phyloP scores from a whole-genome alignment of 1,139 yeast genomes.

The Candida neerlandica region DNA sequence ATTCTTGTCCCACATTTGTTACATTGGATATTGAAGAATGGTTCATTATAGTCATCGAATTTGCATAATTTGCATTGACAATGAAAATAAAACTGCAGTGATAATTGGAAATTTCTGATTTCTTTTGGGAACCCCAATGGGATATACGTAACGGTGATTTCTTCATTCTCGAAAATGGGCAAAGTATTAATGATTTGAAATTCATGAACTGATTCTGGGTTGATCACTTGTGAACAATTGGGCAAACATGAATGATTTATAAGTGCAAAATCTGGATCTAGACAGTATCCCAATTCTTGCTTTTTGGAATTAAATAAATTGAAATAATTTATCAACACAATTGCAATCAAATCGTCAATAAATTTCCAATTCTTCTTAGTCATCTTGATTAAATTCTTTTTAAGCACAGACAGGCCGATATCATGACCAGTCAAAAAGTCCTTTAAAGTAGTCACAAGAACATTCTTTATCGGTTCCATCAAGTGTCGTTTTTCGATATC shows the following conservation, averaged over 20 bases:
- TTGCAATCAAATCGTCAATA: conserved; percentile 13
- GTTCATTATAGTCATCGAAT: conserved; percentile 17
- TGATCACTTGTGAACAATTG: conserved; percentile 27
- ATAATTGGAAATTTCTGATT: conserved; percentile 11
- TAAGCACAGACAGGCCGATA: conserved; percentile 7
- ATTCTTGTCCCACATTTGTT: conserved; percentile 18
- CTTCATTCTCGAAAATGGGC: conserved; percentile 23
- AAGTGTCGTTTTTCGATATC: conserved; percentile 9
- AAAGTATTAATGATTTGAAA: conserved; percentile 19
- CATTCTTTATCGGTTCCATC: conserved; percentile 8
- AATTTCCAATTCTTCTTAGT: conserved; percentile 15
- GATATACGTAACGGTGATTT: conserved; percentile 33
- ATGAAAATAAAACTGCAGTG: conserved; percentile 27
- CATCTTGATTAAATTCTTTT: conserved; percentile 8
- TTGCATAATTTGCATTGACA: conserved; percentile 35
- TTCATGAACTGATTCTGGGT: conserved; percentile 10
- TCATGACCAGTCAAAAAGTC: conserved; percentile 8
- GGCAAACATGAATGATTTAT: conserved; percentile 36
- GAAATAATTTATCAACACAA: conserved; percentile 14
- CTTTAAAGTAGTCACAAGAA: conserved; percentile 7
- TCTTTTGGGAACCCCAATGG: conserved; percentile 12
- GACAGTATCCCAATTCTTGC: conserved; percentile 31
- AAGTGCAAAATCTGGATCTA: conserved; percentile 39
- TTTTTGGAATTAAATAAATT: conserved; percentile 10
- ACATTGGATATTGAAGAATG: conserved; percentile 25